Percentiles rank a stretch among this genome's conserved stretches.
phyloP scores from a whole-genome alignment of 306 rosid genomes.

The Quercus rubra region DNA sequence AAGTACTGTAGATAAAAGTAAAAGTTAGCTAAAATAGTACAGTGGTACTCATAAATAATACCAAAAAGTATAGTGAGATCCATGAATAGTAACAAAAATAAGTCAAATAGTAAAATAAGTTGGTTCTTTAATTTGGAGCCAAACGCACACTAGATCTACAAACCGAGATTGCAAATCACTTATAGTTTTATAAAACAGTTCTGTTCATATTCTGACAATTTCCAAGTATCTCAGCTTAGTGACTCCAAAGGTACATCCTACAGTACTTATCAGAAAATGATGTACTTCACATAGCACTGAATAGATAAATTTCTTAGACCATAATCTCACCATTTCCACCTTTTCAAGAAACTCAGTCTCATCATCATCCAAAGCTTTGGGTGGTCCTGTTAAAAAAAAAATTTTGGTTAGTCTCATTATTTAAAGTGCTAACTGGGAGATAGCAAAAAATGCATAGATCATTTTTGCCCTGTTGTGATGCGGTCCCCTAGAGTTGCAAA shows the following conservation, averaged over 20 bases:
- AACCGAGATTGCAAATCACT: not conserved
- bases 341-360: slow-evolving; percentile 92
- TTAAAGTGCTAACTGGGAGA: not conserved
- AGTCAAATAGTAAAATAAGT: too few species aligned
- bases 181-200: not conserved
- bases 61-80: too few species aligned
- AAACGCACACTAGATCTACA: not conserved
- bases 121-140: too few species aligned
- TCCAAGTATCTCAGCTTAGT: not conserved
- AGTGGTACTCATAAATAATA: rapidly evolving
- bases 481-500: not conserved
- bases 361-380: slow-evolving; percentile 94
- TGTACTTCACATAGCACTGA: not conserved
- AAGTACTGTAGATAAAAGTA: too few species aligned
- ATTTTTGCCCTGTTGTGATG: not conserved
- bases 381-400: slow-evolving; percentile 62
- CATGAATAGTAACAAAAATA: too few species aligned
- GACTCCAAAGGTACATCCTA: not conserved
- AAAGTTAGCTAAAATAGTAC: too few species aligned
- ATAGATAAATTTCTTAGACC: not conserved
- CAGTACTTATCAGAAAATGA: not conserved
- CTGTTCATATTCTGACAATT: not conserved
- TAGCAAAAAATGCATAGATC: not conserved
- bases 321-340: slow-evolving; percentile 50
- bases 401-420: not conserved